Percentiles rank a stretch among this genome's conserved stretches.
phyloP scores from a whole-genome alignment of 805 yeast genomes.

The Ogataea wickerhamii region DNA sequence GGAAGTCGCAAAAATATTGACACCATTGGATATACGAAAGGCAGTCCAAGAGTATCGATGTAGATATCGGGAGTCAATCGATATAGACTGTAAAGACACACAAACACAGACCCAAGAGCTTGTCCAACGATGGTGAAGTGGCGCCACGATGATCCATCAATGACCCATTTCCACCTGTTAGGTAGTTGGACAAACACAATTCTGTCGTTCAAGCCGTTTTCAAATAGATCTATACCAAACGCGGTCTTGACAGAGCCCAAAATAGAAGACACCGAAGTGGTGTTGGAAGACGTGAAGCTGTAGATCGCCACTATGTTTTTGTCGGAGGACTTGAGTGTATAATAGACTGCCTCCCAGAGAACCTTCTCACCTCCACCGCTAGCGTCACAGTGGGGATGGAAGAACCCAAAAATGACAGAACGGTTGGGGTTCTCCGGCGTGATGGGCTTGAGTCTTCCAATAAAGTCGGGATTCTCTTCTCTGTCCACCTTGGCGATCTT shows the following conservation, averaged over 20 bases:
- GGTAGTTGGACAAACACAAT: constrained; percentile 31
- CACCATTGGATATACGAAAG: constrained; percentile 75
- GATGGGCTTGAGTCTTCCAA: constrained; percentile 24
- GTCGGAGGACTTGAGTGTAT: constrained; percentile 51
- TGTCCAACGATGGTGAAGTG: constrained; percentile 82
- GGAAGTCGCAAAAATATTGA: constrained; percentile 61
- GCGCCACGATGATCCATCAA: constrained; percentile 73
- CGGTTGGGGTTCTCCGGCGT: constrained; percentile 35
- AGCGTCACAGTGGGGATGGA: constrained; percentile 94
- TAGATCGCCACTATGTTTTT: constrained; percentile 64
- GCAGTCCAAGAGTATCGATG: constrained; percentile 93
- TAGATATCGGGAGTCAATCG: constrained; percentile 81
- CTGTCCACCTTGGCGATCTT: constrained; percentile 29
- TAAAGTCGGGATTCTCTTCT: constrained; percentile 17
- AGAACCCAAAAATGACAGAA: constrained; percentile 66
- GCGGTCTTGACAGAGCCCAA: constrained; percentile 22
- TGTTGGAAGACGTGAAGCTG: constrained; percentile 30
- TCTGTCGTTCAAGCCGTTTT: constrained; percentile 22
- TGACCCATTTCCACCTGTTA: constrained; percentile 42
- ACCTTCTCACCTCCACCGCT: constrained; percentile 99
- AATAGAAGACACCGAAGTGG: constrained; percentile 24
- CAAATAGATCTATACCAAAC: constrained; percentile 29
- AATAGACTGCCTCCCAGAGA: constrained; percentile 86
- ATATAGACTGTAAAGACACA: constrained; percentile 67
- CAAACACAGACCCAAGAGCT: constrained; percentile 69